These are phyloP conservation scores for Aurantiochytrium sp. DNA, from an alignment of 108 stramenopile species.

Conservation along the genomic window DNA sequence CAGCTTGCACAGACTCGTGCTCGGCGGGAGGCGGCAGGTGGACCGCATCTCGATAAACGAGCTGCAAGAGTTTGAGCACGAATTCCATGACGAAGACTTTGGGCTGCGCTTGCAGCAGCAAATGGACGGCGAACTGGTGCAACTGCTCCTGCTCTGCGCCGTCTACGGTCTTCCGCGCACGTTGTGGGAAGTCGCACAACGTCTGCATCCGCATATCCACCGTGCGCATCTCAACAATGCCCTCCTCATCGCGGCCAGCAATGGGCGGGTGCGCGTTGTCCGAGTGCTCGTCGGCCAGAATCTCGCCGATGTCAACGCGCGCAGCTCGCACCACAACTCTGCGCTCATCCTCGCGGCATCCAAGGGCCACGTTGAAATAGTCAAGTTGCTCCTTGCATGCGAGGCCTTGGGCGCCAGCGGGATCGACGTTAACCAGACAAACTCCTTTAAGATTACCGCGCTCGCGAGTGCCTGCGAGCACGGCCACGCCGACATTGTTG, in stretches of 20 bases:
- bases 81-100: neutral
- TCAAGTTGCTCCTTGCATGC: neutral
- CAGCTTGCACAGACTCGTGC: too few species aligned
- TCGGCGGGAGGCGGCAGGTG: neutral
- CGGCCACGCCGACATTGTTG: neutral
- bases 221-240: constrained; percentile 4
- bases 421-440: neutral
- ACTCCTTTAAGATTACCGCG: neutral
- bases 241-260: neutral
- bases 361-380: neutral
- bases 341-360: constrained; percentile 2
- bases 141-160: neutral
- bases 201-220: neutral
- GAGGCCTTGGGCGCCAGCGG: too few species aligned
- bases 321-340: constrained; percentile 15
- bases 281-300: neutral
- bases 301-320: neutral
- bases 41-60: neutral
- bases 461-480: constrained; percentile 5
- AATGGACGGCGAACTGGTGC: neutral
- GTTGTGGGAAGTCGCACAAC: neutral
- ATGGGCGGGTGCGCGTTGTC: neutral
- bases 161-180: neutral
- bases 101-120: neutral
- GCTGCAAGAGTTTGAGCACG: neutral